Evolutionary conservation across 768 basidiomycete species (phyloP).

Genomic region (Leccinum variicolor): DNA sequence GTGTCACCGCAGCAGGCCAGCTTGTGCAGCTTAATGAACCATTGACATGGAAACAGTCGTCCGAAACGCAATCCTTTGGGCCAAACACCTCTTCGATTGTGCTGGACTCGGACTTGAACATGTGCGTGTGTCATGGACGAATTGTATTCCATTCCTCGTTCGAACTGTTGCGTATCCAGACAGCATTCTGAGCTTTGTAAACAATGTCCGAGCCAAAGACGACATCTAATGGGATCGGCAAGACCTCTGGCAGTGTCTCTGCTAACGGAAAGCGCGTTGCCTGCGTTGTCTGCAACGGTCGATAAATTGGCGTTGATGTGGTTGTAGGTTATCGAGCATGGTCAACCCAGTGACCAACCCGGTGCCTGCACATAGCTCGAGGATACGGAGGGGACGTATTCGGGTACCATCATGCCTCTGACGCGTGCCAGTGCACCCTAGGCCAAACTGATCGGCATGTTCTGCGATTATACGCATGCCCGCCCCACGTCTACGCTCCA

Average conservation of each 20-base stretch:
- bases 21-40: too few species aligned
- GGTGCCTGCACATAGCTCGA: slow-evolving; percentile 59
- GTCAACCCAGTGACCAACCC: slow-evolving; percentile 48
- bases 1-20: too few species aligned
- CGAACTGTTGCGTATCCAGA: slow-evolving; percentile 37
- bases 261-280: slow-evolving; percentile 14
- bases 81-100: slow-evolving; percentile 57
- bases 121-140: slow-evolving; percentile 57
- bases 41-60: neutral
- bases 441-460: slow-evolving; percentile 38
- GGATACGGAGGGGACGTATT: slow-evolving; percentile 31
- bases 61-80: neutral
- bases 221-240: slow-evolving; percentile 42
- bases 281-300: neutral
- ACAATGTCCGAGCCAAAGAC: slow-evolving; percentile 53
- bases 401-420: neutral
- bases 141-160: neutral
- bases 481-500: slow-evolving; percentile 90
- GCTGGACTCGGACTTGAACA: slow-evolving; percentile 52
- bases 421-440: slow-evolving; percentile 13
- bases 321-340: slow-evolving; percentile 45
- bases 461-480: slow-evolving; percentile 72
- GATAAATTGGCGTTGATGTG: slow-evolving; percentile 42
- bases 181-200: slow-evolving; percentile 48
- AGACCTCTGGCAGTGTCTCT: slow-evolving; percentile 19